Conservation (phyloP, 2,329 filamentous ascomycete species). For the Penicillium oxalicum region DNA sequence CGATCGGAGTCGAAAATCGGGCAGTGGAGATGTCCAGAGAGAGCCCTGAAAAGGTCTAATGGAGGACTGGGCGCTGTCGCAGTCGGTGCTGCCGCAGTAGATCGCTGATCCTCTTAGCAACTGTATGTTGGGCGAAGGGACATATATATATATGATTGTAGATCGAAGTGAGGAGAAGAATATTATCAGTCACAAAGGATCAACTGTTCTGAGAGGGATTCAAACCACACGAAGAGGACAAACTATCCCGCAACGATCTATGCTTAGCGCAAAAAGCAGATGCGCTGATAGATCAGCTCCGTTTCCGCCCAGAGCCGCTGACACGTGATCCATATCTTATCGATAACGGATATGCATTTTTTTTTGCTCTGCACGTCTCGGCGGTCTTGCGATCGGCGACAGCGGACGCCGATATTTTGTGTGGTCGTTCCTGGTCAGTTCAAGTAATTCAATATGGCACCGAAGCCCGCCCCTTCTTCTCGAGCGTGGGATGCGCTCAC, state of each 20-base stretch:
- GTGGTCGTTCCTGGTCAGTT: neutral
- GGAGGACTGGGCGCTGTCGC: constrained; percentile 12
- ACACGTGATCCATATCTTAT: constrained; percentile 32
- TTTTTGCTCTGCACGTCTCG: constrained; percentile 4
- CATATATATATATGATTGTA: neutral
- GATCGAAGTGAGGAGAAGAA: no score
- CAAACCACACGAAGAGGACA: neutral
- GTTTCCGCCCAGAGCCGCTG: constrained; percentile 14
- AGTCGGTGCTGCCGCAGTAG: constrained; percentile 21
- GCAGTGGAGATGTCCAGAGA: constrained; percentile 39
- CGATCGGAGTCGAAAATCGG: constrained; percentile 38
- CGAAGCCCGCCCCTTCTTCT: constrained; percentile 44
- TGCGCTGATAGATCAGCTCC: constrained; percentile 10
- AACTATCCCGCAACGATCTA: constrained; percentile 3
- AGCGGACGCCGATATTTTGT: neutral
- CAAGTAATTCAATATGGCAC: constrained; percentile 21
- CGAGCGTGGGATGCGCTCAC: constrained; percentile 64
- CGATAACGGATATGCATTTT: constrained; percentile 22
- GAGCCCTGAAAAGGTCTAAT: constrained; percentile 23
- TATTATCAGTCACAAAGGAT: no score
- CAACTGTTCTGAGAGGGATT: no score
- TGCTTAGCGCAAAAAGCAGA: constrained; percentile 8
- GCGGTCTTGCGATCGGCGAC: constrained; percentile 4
- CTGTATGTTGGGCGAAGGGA: constrained; percentile 33
- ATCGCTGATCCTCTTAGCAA: constrained; percentile 19